These are phyloP conservation scores for Didymosphaeria variabile DNA, from an alignment of 2,329 filamentous ascomycete genomes.

Conservation along the genomic window DNA sequence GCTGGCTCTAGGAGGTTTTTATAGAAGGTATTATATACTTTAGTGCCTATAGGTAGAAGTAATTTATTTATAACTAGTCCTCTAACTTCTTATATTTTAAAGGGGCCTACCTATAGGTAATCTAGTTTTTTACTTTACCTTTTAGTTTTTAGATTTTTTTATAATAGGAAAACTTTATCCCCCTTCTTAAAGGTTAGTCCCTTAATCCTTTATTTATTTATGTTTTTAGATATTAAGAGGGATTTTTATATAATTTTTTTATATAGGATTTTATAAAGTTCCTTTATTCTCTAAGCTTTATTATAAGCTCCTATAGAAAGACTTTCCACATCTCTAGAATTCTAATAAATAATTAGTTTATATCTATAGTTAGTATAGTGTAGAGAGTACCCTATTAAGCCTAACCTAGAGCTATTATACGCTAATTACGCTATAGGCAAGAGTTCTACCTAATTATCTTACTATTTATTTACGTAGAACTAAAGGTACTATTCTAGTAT, in stretches of 20 bases:
- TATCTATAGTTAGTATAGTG: slow-evolving; percentile 17
- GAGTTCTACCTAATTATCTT: slow-evolving; percentile 14
- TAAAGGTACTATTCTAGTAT: slow-evolving; percentile 6
- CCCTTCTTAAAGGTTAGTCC: slow-evolving; percentile 14
- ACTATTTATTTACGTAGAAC: slow-evolving; percentile 10
- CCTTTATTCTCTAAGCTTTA: background rate
- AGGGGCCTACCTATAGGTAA: background rate
- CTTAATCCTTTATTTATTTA: slow-evolving; percentile 12
- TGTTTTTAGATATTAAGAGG: slow-evolving; percentile 3
- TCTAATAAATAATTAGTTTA: slow-evolving; percentile 1
- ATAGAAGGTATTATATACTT: slow-evolving; percentile 4
- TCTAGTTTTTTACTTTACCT: slow-evolving; percentile 10
- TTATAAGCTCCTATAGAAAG: background rate
- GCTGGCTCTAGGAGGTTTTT: slow-evolving; percentile 2
- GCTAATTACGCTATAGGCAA: slow-evolving; percentile 3
- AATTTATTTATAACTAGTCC: slow-evolving; percentile 5
- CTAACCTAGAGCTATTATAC: slow-evolving; percentile 7
- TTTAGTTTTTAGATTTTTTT: too few species aligned
- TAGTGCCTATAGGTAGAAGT: background rate
- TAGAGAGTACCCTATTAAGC: slow-evolving; percentile 1
- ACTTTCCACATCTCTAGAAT: slow-evolving; percentile 2
- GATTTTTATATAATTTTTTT: background rate
- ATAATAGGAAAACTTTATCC: slow-evolving; percentile 14
- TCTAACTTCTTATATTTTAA: slow-evolving; percentile 9
- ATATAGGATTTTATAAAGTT: slow-evolving; percentile 6